Conservation (phyloP, 2,329 filamentous ascomycete species). For the Cordyceps militaris region DNA sequence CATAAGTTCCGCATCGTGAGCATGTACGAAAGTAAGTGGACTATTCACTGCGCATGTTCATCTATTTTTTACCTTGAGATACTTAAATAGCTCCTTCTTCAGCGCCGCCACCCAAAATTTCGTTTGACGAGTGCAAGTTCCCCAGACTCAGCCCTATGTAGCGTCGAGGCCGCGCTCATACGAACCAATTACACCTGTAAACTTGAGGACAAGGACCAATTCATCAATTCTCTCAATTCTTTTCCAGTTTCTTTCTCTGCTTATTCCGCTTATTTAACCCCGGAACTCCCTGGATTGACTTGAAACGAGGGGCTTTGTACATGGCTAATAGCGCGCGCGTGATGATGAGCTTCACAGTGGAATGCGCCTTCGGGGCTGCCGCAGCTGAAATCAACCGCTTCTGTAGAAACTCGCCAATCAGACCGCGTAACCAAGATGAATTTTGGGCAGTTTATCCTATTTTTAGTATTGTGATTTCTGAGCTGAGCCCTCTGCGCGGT, state of each 20-base stretch:
- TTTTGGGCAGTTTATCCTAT: background rate
- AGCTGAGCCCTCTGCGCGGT: background rate
- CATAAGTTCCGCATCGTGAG: background rate
- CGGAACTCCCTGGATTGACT: too few species aligned
- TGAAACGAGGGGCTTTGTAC: too few species aligned
- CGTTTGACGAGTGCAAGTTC: background rate
- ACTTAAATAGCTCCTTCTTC: background rate
- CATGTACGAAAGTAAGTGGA: too few species aligned
- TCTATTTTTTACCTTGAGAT: too few species aligned
- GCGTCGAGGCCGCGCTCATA: background rate
- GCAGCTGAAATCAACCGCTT: background rate
- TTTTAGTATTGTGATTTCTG: background rate
- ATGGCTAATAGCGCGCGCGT: too few species aligned
- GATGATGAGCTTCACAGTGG: too few species aligned
- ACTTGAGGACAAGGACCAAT: background rate
- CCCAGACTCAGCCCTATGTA: background rate
- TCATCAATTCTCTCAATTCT: background rate
- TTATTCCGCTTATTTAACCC: background rate
- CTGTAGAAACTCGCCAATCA: background rate
- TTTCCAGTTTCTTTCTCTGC: background rate
- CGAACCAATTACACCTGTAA: constrained; percentile 2
- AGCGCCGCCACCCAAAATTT: background rate
- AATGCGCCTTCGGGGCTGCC: background rate
- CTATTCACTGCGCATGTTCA: too few species aligned
- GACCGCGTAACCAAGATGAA: background rate